A percentile compares a stretch with the other conserved stretches of the same genome.
Conservation (phyloP, 345 rosid species). For the Erysimum cheiranthoides region DNA sequence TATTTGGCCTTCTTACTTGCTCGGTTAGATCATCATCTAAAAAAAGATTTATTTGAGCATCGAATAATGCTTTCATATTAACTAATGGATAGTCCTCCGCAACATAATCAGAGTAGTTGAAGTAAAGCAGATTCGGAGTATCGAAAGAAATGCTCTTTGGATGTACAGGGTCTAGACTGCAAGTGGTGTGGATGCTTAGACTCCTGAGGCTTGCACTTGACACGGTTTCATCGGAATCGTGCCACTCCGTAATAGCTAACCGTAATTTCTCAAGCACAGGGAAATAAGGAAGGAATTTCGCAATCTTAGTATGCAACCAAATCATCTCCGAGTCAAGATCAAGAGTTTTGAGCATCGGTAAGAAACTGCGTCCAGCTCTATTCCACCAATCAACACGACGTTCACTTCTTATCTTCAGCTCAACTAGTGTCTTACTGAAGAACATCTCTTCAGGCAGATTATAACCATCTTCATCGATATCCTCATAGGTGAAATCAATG, state of each 20-base stretch:
- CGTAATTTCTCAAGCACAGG: no score
- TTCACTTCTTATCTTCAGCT: not conserved
- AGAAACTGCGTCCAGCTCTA: not conserved
- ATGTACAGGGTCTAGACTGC: not conserved
- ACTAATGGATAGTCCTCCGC: not conserved
- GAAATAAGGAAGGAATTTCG: no score
- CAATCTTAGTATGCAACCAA: no score
- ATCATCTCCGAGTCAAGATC: not conserved
- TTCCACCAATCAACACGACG: not conserved
- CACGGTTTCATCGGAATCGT: not conserved
- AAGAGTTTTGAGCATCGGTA: constrained; percentile 13
- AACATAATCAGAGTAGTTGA: not conserved
- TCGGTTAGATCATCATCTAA: not conserved
- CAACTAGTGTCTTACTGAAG: not conserved
- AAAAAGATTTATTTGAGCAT: not conserved
- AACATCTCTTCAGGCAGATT: not conserved
- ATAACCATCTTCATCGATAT: not conserved
- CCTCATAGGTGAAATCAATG: not conserved
- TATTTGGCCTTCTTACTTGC: not conserved
- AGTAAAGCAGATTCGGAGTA: not conserved
- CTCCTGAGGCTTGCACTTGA: not conserved
- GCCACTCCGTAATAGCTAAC: no score
- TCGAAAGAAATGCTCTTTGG: not conserved
- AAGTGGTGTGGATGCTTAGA: not conserved
- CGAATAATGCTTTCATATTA: not conserved